Percentiles rank a stretch among this genome's conserved stretches.
Conservation (phyloP, 495 filamentous ascomycete genomes). For the Geopyxis carbonaria region DNA sequence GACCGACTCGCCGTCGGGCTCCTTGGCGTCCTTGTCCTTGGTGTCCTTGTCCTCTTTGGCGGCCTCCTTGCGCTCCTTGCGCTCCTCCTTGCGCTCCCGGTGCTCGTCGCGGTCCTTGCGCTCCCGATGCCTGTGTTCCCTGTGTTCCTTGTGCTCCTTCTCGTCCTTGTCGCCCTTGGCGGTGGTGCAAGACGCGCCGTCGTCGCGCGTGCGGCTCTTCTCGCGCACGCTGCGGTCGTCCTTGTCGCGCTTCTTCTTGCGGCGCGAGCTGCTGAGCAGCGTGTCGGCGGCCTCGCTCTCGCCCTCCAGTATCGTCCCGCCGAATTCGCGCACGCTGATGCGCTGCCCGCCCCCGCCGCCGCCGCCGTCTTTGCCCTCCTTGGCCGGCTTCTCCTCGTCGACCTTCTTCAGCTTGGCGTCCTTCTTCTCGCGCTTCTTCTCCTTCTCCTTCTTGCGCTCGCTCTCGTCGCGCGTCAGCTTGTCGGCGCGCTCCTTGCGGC, state of each 20-base stretch:
- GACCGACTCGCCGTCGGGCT: background rate
- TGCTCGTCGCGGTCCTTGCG: conserved; percentile 9
- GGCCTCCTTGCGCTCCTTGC: conserved; percentile 3
- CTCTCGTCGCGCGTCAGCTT: conserved; percentile 15
- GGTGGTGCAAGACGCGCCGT: too few relatives aligned
- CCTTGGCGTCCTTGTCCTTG: conserved; percentile 6
- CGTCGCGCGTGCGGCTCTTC: background rate
- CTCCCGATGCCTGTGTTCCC: conserved; percentile 8
- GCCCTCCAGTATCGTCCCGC: background rate
- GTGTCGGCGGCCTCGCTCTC: background rate
- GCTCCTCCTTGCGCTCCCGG: conserved; percentile 9
- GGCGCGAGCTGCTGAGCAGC: conserved; percentile 8
- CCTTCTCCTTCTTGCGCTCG: conserved; percentile 7
- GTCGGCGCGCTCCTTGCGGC: conserved; percentile 12
- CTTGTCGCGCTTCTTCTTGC: conserved; percentile 12
- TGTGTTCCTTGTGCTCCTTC: conserved; percentile 11
- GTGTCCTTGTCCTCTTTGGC: conserved; percentile 15
- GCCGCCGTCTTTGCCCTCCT: conserved; percentile 3
- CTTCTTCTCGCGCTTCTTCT: conserved; percentile 10
- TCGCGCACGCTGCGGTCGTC: conserved; percentile 6
- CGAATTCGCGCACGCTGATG: background rate
- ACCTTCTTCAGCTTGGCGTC: conserved; percentile 8
- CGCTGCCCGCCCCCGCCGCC: background rate
- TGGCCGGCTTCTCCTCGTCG: conserved; percentile 7
- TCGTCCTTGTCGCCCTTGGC: conserved; percentile 9